Conservation (phyloP, 2,329 filamentous ascomycete genomes). For the Colletotrichum godetiae region DNA sequence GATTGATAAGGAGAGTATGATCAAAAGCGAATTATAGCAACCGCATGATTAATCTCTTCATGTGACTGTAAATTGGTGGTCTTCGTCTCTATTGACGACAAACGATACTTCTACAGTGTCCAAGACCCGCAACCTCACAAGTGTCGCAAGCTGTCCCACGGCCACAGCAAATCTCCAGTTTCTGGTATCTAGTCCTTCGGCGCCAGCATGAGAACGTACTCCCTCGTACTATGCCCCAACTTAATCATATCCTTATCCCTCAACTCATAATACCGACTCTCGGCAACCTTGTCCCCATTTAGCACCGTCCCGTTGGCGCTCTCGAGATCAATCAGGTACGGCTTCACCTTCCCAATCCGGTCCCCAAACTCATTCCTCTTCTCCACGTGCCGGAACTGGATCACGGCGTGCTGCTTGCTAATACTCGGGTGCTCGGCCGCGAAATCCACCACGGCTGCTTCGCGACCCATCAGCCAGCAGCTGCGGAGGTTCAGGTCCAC, state of each 20-base stretch:
- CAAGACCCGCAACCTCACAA: neutral
- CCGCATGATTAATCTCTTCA: neutral
- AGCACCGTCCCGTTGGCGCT: slow-evolving; percentile 90
- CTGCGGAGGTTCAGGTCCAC: slow-evolving; percentile 80
- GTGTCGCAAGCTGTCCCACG: neutral
- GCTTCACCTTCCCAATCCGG: slow-evolving; percentile 80
- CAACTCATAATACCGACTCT: slow-evolving; percentile 86
- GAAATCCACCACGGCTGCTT: slow-evolving; percentile 83
- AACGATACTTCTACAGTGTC: neutral
- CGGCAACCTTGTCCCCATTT: slow-evolving; percentile 79
- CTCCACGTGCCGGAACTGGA: slow-evolving; percentile 90
- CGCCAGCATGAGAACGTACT: slow-evolving; percentile 94
- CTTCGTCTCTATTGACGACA: no score
- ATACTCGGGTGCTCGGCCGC: slow-evolving; percentile 89
- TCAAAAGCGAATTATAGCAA: neutral
- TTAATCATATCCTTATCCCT: slow-evolving; percentile 88
- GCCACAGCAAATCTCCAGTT: neutral
- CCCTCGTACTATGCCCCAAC: slow-evolving; percentile 88
- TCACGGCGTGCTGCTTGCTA: slow-evolving; percentile 94
- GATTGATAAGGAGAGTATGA: neutral
- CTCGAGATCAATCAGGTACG: slow-evolving; percentile 93
- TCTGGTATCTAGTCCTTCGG: slow-evolving; percentile 51
- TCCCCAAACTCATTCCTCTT: slow-evolving; percentile 90
- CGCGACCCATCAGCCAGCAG: slow-evolving; percentile 92
- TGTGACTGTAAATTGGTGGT: neutral